phyloP scores from a whole-genome alignment of 1,284 basidiomycete genomes.

The Pyrrhoderma lamaoense region DNA sequence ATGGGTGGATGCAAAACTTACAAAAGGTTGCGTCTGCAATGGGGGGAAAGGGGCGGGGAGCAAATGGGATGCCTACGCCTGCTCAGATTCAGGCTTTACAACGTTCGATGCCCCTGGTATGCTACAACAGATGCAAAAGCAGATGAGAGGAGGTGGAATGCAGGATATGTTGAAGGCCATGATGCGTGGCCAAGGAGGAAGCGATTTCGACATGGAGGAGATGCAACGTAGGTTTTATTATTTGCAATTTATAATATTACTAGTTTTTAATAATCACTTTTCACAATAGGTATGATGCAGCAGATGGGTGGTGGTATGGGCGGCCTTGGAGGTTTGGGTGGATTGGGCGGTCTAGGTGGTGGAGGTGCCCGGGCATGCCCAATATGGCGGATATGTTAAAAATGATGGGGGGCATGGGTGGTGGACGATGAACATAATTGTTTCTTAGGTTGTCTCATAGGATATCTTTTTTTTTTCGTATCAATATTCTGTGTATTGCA shows the following conservation, averaged over 20 bases:
- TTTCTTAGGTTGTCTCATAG: slow-evolving; percentile 15
- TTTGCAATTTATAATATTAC: slow-evolving; percentile 4
- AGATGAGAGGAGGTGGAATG: slow-evolving; percentile 79
- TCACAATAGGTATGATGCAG: slow-evolving; percentile 66
- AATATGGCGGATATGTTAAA: slow-evolving; percentile 73
- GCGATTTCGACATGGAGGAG: slow-evolving; percentile 78
- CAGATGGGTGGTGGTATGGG: slow-evolving; percentile 69
- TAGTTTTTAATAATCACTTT: slow-evolving; percentile 13
- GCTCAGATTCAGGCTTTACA: slow-evolving; percentile 93
- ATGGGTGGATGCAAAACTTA: slow-evolving; percentile 84
- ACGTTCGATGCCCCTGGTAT: slow-evolving; percentile 84
- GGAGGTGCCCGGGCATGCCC: slow-evolving; percentile 42
- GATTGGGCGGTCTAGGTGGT: slow-evolving; percentile 43
- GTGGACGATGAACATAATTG: slow-evolving; percentile 25
- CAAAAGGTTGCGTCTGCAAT: slow-evolving; percentile 86
- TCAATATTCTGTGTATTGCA: slow-evolving; percentile 6
- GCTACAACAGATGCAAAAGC: slow-evolving; percentile 77
- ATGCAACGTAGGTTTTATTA: slow-evolving; percentile 60
- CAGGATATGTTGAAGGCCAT: slow-evolving; percentile 95
- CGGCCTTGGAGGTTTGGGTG: slow-evolving; percentile 51
- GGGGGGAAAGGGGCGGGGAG: slow-evolving; percentile 78
- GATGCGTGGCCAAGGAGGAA: slow-evolving; percentile 85
- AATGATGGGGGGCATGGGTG: slow-evolving; percentile 73
- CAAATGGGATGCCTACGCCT: slow-evolving; percentile 81
- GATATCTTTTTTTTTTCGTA: slow-evolving; percentile 17